Evolutionary conservation across 2,329 filamentous ascomycete species (phyloP).

Genomic region (Lachnellula cervina): DNA sequence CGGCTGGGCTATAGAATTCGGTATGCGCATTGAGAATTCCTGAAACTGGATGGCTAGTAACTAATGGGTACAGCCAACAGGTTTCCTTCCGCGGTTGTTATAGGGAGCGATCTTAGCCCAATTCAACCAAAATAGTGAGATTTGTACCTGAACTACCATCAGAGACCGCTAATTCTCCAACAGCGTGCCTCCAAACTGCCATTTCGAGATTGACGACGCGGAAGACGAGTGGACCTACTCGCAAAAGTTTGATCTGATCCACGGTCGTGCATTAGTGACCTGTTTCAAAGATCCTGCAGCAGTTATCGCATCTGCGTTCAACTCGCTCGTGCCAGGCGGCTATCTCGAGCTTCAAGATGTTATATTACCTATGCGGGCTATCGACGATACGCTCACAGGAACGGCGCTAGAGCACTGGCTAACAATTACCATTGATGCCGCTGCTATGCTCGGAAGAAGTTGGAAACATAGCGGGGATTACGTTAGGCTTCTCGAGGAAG

Average conservation of each 20-base stretch:
- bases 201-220: slow-evolving; percentile 47
- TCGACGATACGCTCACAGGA: slow-evolving; percentile 17
- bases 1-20: slow-evolving; percentile 35
- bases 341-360: slow-evolving; percentile 31
- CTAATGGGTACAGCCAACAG: slow-evolving; percentile 3
- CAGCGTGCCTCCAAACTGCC: slow-evolving; percentile 43
- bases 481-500: slow-evolving; percentile 31
- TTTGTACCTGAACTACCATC: background rate
- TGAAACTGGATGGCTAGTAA: slow-evolving; percentile 13
- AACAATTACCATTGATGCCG: slow-evolving; percentile 12
- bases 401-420: slow-evolving; percentile 19
- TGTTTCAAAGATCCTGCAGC: slow-evolving; percentile 13
- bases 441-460: slow-evolving; percentile 7
- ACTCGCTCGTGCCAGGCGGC: slow-evolving; percentile 28
- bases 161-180: slow-evolving; percentile 34
- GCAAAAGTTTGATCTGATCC: slow-evolving; percentile 44
- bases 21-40: background rate
- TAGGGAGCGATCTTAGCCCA: slow-evolving; percentile 28
- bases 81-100: slow-evolving; percentile 25
- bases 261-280: slow-evolving; percentile 28
- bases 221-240: slow-evolving; percentile 44
- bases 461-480: slow-evolving; percentile 16
- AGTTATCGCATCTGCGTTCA: slow-evolving; percentile 18
- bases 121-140: slow-evolving; percentile 26
- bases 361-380: slow-evolving; percentile 4